Base-by-base conservation (phyloP, 179 eudicot species). In the Patellifolia procumbens region DNA sequence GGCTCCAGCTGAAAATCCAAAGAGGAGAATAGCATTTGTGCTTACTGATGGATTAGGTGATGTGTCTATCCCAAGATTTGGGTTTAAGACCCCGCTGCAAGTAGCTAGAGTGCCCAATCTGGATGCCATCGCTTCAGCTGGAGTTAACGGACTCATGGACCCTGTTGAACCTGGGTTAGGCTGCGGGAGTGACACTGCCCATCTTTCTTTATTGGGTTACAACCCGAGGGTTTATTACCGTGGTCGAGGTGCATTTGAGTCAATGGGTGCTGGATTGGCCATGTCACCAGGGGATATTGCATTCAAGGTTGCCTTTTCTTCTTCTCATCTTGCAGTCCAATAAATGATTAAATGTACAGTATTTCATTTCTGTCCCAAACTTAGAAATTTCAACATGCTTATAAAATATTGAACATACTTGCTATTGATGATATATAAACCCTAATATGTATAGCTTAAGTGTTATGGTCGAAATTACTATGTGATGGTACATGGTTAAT, bases 261-360 rank as follows among this genome's bases (percentile, higher is more conserved):
- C 99, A 0, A 93, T 93, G 99, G 99, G 99, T 76, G 98, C 99
- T 76, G 99, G 99, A 60, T 81, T 95, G 85, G 99, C 96, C 11
- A 95, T 95, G 99, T 89, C 94, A 7, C 99, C 99, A 1, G 99
- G 99, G 8, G 99, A 95, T 79, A 93, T 95, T 79, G 99, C 99
- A 69, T 95, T 95, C 79, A 95, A 95, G 85, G 99, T 95, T 68
- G 46, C n/a, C 35, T 7, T 37, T 16, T 28, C 22, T 35, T 71
- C 15, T n/a, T 1, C 31, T 48, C 4, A 7, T 63, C 7, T 29
- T 28, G 15, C n/a, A n/a, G n/a, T n/a, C n/a, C n/a, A n/a, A n/a
- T n/a, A n/a, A n/a, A n/a, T n/a, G n/a, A n/a, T n/a, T n/a, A n/a
- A n/a, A n/a, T n/a, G n/a, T n/a, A n/a, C 15, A 10, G 28, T 11